These are phyloP conservation scores for Xylaria venustula DNA, from an alignment of 495 filamentous ascomycete genomes.

Conservation along the genomic window DNA sequence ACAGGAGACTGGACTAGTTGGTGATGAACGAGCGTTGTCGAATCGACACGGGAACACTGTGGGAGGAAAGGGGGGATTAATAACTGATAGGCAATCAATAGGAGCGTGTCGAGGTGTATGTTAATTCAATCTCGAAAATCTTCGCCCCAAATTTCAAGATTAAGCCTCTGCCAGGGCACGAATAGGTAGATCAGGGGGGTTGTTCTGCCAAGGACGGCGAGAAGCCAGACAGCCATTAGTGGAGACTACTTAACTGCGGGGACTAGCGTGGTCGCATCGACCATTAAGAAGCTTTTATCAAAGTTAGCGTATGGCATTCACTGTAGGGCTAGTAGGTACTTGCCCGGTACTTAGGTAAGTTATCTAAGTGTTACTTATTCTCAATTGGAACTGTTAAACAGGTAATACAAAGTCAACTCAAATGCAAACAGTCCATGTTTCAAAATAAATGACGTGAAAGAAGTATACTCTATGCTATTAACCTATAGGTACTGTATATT, in stretches of 20 bases:
- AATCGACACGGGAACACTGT: background rate
- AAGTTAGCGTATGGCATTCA: too few species aligned
- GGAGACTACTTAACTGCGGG: background rate
- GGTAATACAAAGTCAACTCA: too few species aligned
- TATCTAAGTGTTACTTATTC: too few species aligned
- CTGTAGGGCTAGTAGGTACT: too few species aligned
- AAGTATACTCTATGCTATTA: too few species aligned
- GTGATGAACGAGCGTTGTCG: slow-evolving; percentile 6
- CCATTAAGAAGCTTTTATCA: background rate
- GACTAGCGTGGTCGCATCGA: background rate
- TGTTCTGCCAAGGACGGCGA: background rate
- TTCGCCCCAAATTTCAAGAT: slow-evolving; percentile 4
- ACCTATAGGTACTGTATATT: too few species aligned
- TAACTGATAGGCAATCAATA: slow-evolving; percentile 4
- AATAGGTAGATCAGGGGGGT: slow-evolving; percentile 8
- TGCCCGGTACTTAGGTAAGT: too few species aligned
- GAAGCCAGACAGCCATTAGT: background rate
- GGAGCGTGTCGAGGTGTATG: background rate
- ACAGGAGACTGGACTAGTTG: background rate
- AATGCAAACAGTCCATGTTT: too few species aligned
- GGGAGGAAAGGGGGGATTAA: background rate
- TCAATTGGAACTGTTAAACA: too few species aligned
- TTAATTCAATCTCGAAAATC: slow-evolving; percentile 12
- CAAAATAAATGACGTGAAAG: too few species aligned
- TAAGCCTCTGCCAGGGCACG: slow-evolving; percentile 1